Evolutionary conservation across 2,329 filamentous ascomycete species (phyloP), one percentile per base, ranked within the genome.

Genomic region (Neofusicoccum laricinum): DNA sequence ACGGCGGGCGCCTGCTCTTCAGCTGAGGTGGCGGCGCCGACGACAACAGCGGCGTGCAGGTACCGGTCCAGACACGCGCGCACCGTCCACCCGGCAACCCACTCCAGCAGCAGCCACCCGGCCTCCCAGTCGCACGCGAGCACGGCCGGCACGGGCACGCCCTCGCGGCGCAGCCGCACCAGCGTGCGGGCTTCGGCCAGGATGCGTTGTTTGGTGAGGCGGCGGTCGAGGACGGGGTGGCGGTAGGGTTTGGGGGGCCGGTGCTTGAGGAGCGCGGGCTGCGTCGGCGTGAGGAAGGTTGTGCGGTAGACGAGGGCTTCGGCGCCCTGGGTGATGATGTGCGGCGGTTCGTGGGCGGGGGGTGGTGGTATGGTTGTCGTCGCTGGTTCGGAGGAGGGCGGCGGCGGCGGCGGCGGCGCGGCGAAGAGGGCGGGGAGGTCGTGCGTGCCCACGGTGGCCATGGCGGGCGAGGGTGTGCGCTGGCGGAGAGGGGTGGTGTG

Each of bases 271-370:
- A 94, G 92, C 74, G 88, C 90, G 14, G 90, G 86, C 10, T 86
- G 82, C 64, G 82, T 76, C 43, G 90, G 85, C 32, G 84, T 76
- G 63, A 97, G 88, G 79, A 92, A 96, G 63, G 86, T 88, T 17
- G 92, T 94, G 77, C 88, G 89, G 86, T 96, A 98, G 74, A 99
- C 87, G 68, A 94, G 92, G 66, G 92, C 93, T 86, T 99, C 95
- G 75, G 95, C 95, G 79, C 95, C 95, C 84, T 98, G 95, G 64
- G 92, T 89, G 70, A 98, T 86, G 72, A 97, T 90, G 55, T 58
- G 53, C 21, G 53, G 53, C 21, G 53, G 38, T 6, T 43, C 53
- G 7, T 58, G 25, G 25, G 48, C 10, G 11, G 10, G 17, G 3
- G 11, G 45, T 11, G 45, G 2, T 30, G 48, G 30, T 7, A 6